Evolutionary conservation across 345 rosid species (phyloP).

Genomic region (Eutrema heterophyllum): DNA sequence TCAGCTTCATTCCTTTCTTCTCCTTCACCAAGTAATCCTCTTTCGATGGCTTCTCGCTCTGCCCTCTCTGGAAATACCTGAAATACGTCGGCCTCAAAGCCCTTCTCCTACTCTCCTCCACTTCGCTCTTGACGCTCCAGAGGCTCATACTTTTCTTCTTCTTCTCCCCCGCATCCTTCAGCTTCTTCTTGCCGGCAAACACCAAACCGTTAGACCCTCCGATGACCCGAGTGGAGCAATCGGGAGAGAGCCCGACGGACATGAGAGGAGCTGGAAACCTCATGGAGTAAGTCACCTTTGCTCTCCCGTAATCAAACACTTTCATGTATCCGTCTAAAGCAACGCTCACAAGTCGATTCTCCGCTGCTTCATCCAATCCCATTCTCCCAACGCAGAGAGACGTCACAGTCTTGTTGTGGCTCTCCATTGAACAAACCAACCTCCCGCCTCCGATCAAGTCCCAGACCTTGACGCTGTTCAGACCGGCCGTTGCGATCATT

Average conservation of each 20-base stretch:
- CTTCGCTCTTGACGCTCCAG: constrained; percentile 39
- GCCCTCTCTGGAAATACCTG: constrained; percentile 85
- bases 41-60: constrained; percentile 64
- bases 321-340: constrained; percentile 93
- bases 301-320: constrained; percentile 71
- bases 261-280: constrained; percentile 84
- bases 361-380: constrained; percentile 38
- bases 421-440: constrained; percentile 79
- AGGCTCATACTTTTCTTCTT: constrained; percentile 32
- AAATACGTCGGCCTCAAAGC: constrained; percentile 50
- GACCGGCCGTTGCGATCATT: constrained; percentile 79
- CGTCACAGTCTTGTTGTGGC: constrained; percentile 92
- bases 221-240: constrained; percentile 51
- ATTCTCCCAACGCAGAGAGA: constrained; percentile 57
- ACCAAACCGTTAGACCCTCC: constrained; percentile 75
- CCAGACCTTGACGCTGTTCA: constrained; percentile 80
- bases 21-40: constrained; percentile 64
- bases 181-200: constrained; percentile 69
- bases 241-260: constrained; percentile 64
- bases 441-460: constrained; percentile 84
- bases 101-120: constrained; percentile 43
- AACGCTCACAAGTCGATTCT: constrained; percentile 70
- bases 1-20: constrained; percentile 69
- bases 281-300: constrained; percentile 82
- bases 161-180: constrained; percentile 40